Base-by-base conservation (phyloP, 2,329 filamentous ascomycete genomes). In the Alternaria triticina region DNA sequence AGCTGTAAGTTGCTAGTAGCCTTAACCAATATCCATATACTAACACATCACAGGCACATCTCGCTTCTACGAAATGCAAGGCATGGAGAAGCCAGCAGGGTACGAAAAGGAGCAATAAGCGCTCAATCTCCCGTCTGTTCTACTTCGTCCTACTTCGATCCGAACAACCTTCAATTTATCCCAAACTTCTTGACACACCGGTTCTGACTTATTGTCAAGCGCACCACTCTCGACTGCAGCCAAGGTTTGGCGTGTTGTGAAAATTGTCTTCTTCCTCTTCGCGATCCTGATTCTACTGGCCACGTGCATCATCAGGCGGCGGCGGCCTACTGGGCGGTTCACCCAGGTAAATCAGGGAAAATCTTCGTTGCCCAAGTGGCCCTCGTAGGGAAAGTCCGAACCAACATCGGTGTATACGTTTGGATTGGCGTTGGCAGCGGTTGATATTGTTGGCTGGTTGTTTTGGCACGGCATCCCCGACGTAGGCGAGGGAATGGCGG, bases 51-150 rank as follows among this genome's bases (percentile, higher is more conserved):
- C 59, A 95, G 92, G 92, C 84, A 97, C 95, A 56, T 88, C 91
- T 33, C 89, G 91, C 73, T 99, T 87, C 84, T 98, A 91, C 78
- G 92, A 97, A 49, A 81, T 94, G 74, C 96, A 94, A 80, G 87
- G 89, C 59, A 82, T 95, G 80, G 82, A 90, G 65, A 97, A 96
- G 84, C 96, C 96, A 13, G 88, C 90, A 71, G 96, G 95, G 67
- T 97, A 91, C 82, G 90, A 97, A 78, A 87, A 89, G 70, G 86
- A 94, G 82, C 82, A 86, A 74, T 77, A 78, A 74, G 57, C 65
- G 65, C 66, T 62, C 57, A 61, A 54, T 70, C 62, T 64, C 56
- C 55, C 47, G 67, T 67, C 46, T 36, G 23, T 62, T 28, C 33
- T 47, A 40, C 22, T 25, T 43, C 55, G 23, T 62, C 46, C 23